These are phyloP conservation scores for Rubia balearica DNA, from an alignment of 305 asterid genomes.

Conservation along the genomic window DNA sequence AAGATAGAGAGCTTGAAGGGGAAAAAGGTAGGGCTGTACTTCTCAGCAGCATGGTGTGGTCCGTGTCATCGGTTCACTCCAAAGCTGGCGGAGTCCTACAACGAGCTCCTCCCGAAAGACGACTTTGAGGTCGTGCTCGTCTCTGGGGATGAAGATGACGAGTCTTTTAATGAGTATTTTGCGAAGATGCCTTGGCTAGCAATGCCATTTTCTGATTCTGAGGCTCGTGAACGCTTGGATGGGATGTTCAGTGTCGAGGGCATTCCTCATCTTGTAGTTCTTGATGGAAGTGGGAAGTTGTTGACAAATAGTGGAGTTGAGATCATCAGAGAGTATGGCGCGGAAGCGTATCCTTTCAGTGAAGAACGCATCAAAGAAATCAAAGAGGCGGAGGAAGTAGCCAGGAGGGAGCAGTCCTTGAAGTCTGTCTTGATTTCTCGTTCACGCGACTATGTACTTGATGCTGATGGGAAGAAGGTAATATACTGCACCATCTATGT, in stretches of 20 bases:
- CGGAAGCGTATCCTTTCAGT: slow-evolving; percentile 69
- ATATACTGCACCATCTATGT: not conserved
- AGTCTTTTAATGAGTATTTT: slow-evolving; percentile 55
- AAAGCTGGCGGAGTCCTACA: slow-evolving; percentile 50
- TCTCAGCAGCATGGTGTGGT: slow-evolving; percentile 97
- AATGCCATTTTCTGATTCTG: slow-evolving; percentile 68
- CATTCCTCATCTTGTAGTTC: slow-evolving; percentile 69
- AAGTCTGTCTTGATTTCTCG: slow-evolving; percentile 42
- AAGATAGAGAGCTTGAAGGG: slow-evolving; percentile 42
- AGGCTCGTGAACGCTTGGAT: slow-evolving; percentile 40
- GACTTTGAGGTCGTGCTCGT: slow-evolving; percentile 66
- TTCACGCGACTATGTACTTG: slow-evolving; percentile 58
- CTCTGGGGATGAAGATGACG: slow-evolving; percentile 51
- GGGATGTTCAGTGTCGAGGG: slow-evolving; percentile 48
- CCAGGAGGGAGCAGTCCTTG: slow-evolving; percentile 62
- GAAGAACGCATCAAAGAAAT: slow-evolving; percentile 37
- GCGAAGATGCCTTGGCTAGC: slow-evolving; percentile 93
- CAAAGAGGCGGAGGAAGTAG: slow-evolving; percentile 50
- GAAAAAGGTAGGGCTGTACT: slow-evolving; percentile 61
- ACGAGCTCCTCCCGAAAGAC: slow-evolving; percentile 40
- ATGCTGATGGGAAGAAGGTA: slow-evolving; percentile 66
- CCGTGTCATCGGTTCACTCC: slow-evolving; percentile 81
- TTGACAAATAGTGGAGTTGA: slow-evolving; percentile 45
- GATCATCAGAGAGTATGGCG: slow-evolving; percentile 48
- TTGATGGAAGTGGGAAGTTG: slow-evolving; percentile 50